Percentiles rank a stretch among this genome's conserved stretches.
Evolutionary conservation across 495 filamentous ascomycete genomes (phyloP).

Genomic region (Friedmanniomyces simplex): DNA sequence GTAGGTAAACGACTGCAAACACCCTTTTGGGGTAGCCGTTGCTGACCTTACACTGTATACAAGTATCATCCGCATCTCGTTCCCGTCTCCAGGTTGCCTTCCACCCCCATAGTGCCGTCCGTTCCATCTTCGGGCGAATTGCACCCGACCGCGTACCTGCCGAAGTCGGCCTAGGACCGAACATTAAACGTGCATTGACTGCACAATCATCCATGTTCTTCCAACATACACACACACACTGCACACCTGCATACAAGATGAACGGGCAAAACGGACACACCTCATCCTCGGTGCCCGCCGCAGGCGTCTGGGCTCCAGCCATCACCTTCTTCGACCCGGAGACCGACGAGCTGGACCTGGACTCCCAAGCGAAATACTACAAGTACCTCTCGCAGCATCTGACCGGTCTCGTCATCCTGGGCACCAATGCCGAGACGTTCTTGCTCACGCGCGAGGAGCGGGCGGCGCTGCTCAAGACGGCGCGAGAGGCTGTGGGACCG

Average conservation of each 20-base stretch:
- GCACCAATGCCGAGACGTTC: constrained; percentile 27
- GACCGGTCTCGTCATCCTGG: constrained; percentile 26
- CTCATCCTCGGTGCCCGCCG: constrained; percentile 10
- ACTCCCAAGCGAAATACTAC: constrained; percentile 23
- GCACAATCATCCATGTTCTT: not conserved
- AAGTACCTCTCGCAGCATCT: constrained; percentile 24
- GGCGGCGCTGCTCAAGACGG: constrained; percentile 14
- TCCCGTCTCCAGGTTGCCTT: too few species aligned
- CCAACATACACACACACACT: not conserved
- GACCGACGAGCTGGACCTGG: constrained; percentile 20
- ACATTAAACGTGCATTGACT: not conserved
- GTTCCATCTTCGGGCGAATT: not conserved
- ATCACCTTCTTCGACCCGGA: constrained; percentile 25
- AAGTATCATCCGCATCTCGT: too few species aligned
- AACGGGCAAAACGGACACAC: constrained; percentile 17
- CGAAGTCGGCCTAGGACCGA: constrained; percentile 4
- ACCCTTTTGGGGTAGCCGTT: too few species aligned
- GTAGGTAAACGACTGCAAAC: too few species aligned
- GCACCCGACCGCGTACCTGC: constrained; percentile 6
- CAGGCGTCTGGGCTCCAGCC: constrained; percentile 24
- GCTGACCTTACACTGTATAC: too few species aligned
- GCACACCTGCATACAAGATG: constrained; percentile 7
- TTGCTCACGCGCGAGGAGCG: constrained; percentile 26
- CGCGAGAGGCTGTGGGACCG: constrained; percentile 20
- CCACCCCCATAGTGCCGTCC: not conserved